Conservation (phyloP, 2,329 filamentous ascomycete species). For the Aspergillus ibericus region DNA sequence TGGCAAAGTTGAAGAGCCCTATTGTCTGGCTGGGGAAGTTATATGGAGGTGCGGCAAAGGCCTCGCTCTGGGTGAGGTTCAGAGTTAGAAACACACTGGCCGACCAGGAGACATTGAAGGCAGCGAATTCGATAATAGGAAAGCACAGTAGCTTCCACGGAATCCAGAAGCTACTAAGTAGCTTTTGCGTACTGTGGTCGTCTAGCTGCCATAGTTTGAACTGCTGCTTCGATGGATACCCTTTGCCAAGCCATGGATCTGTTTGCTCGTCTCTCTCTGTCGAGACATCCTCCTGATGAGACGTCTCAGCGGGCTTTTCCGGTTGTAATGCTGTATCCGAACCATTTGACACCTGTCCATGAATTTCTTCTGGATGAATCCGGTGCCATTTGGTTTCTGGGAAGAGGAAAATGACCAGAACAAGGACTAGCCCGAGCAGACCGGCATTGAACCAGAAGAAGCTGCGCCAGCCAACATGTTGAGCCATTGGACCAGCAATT, state of each 20-base stretch:
- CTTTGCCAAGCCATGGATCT: slow-evolving; percentile 58
- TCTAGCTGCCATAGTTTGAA: slow-evolving; percentile 56
- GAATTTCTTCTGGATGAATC: slow-evolving; percentile 29
- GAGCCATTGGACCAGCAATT: slow-evolving; percentile 61
- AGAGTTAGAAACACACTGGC: slow-evolving; percentile 60
- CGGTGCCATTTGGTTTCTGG: slow-evolving; percentile 64
- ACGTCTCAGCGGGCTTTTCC: slow-evolving; percentile 18
- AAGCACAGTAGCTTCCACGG: slow-evolving; percentile 64
- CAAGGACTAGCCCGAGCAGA: slow-evolving; percentile 50
- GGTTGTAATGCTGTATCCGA: slow-evolving; percentile 8
- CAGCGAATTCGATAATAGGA: slow-evolving; percentile 63
- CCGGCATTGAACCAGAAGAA: slow-evolving; percentile 68
- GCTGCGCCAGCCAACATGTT: slow-evolving; percentile 58
- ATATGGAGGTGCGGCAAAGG: slow-evolving; percentile 57
- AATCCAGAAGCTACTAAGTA: slow-evolving; percentile 58
- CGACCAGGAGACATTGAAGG: slow-evolving; percentile 62
- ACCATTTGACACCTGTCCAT: not conserved
- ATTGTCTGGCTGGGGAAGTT: slow-evolving; percentile 53
- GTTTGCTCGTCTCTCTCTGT: slow-evolving; percentile 26
- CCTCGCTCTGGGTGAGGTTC: slow-evolving; percentile 61
- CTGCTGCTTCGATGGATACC: slow-evolving; percentile 56
- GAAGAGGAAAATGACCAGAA: slow-evolving; percentile 60
- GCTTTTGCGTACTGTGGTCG: slow-evolving; percentile 43
- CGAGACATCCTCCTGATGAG: slow-evolving; percentile 17
- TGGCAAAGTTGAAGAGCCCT: slow-evolving; percentile 59